Evolutionary conservation across 139 green algal species (phyloP).

Genomic region (Haematococcus lacustris): DNA sequence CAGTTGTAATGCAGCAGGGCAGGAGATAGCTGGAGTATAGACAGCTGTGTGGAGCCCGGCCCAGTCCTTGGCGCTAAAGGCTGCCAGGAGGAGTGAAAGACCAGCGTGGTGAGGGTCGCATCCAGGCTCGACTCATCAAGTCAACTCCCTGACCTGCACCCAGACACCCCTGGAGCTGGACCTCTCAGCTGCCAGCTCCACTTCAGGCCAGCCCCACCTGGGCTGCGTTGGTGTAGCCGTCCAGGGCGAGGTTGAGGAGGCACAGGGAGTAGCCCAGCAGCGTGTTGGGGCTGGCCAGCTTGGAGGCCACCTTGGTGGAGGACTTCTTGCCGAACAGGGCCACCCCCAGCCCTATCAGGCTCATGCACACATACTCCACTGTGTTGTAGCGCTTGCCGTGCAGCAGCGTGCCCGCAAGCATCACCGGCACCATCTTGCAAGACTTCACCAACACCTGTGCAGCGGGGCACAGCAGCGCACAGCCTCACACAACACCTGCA

Average conservation of each 20-base stretch:
- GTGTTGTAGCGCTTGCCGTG: conserved; percentile 70
- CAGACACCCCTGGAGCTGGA: too few species aligned
- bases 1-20: too few species aligned
- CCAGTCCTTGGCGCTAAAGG: too few species aligned
- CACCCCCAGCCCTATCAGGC: conserved; percentile 75
- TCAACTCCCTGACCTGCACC: too few species aligned
- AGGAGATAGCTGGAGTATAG: too few species aligned
- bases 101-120: too few species aligned
- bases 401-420: conserved; percentile 87
- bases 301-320: conserved; percentile 47
- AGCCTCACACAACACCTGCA: background rate
- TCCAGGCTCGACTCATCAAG: too few species aligned
- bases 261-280: conserved; percentile 86
- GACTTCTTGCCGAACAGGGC: conserved; percentile 68
- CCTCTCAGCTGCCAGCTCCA: too few species aligned
- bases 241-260: conserved; percentile 82
- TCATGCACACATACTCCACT: conserved; percentile 83
- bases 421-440: conserved; percentile 96
- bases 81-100: too few species aligned
- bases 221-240: conserved; percentile 92
- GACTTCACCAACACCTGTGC: conserved; percentile 92
- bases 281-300: conserved; percentile 77
- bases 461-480: background rate
- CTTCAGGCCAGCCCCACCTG: conserved; percentile 50
- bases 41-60: too few species aligned